A percentile compares a stretch with the other conserved stretches of the same genome.
Evolutionary conservation across 441 rosid species (phyloP).

Genomic region (Eruca vesicaria): DNA sequence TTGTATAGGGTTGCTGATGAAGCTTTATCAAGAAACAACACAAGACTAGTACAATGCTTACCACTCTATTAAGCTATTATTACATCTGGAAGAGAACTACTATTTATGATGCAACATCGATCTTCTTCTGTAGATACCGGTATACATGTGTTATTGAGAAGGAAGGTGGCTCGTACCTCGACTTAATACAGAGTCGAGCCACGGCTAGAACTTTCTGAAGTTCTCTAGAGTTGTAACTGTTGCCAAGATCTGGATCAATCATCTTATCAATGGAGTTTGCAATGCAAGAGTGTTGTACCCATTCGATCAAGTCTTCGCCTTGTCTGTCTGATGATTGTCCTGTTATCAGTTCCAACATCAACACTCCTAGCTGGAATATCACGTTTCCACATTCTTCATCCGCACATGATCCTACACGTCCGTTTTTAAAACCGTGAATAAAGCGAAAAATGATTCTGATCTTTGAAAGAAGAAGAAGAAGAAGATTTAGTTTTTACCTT

Average conservation of each 20-base stretch:
- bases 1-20: not conserved
- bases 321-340: constrained; percentile 87
- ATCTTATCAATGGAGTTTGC: constrained; percentile 67
- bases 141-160: constrained; percentile 61
- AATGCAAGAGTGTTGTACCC: constrained; percentile 72
- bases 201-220: constrained; percentile 68
- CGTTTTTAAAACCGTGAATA: not conserved
- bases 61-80: not conserved
- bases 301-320: constrained; percentile 60
- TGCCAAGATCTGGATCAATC: constrained; percentile 90
- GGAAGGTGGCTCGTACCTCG: constrained; percentile 54
- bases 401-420: constrained; percentile 25
- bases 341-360: constrained; percentile 77
- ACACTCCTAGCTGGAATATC: constrained; percentile 80
- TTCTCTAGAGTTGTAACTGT: constrained; percentile 57
- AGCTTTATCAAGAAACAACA: not conserved
- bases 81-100: not conserved
- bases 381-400: constrained; percentile 21
- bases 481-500: constrained; percentile 43
- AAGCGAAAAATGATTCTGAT: not conserved
- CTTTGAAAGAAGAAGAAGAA: not conserved
- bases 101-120: constrained; percentile 38
- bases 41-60: constrained; percentile 7
- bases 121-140: constrained; percentile 68
- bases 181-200: constrained; percentile 70